Evolutionary conservation across 306 rosid genomes (phyloP).

Genomic region (Castanospermum australe): DNA sequence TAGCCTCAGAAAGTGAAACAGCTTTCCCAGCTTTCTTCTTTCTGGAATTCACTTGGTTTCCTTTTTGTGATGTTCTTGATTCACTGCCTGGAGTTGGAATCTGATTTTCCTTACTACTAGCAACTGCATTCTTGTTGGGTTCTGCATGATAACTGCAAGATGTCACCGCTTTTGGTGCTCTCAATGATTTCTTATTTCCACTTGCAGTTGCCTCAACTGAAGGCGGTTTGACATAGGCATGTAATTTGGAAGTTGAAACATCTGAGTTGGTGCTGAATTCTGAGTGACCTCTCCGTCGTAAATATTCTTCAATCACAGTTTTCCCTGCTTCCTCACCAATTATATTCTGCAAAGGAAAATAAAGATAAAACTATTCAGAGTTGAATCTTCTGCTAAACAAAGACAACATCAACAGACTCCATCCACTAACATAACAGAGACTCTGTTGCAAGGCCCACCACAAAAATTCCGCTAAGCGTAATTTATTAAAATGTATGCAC

Average conservation of each 20-base stretch:
- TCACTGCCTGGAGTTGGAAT: constrained; percentile 37
- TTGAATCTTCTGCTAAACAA: not conserved
- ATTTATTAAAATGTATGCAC: not conserved
- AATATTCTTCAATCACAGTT: constrained; percentile 79
- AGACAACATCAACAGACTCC: not conserved
- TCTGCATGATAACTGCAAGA: constrained; percentile 37
- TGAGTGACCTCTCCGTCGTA: constrained; percentile 54
- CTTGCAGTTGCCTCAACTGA: constrained; percentile 50
- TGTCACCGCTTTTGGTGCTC: constrained; percentile 46
- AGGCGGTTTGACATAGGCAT: constrained; percentile 88
- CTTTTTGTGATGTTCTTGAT: constrained; percentile 43
- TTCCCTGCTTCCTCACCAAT: constrained; percentile 81
- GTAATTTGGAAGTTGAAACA: constrained; percentile 54
- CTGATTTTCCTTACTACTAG: constrained; percentile 42
- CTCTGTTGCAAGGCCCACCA: not conserved
- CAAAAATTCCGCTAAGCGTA: not conserved
- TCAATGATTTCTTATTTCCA: constrained; percentile 60
- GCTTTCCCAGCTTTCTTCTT: constrained; percentile 86
- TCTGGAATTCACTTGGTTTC: constrained; percentile 63
- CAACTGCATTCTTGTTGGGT: constrained; percentile 38
- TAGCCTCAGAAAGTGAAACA: constrained; percentile 84
- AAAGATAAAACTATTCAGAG: not conserved
- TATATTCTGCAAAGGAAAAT: constrained; percentile 63
- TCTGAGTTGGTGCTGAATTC: constrained; percentile 41
- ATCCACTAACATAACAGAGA: not conserved